Evolutionary conservation across 2,329 filamentous ascomycete species (phyloP).

Genomic region (Fusarium pilosicola): DNA sequence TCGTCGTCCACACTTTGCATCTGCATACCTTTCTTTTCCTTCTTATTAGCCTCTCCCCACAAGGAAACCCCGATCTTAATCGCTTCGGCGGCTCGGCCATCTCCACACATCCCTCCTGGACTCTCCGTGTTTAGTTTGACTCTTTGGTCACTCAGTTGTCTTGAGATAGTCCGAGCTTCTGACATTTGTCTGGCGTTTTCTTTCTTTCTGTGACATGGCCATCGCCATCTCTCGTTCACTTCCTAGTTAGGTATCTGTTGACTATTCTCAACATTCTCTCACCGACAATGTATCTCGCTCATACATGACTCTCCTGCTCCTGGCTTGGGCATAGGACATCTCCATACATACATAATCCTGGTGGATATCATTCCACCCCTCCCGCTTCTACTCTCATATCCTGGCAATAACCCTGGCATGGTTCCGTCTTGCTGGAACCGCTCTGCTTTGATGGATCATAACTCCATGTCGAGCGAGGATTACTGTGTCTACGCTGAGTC

Average conservation of each 20-base stretch:
- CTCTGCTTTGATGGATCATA: constrained; percentile 25
- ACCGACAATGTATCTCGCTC: not conserved
- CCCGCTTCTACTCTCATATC: constrained; percentile 21
- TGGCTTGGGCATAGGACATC: constrained; percentile 2
- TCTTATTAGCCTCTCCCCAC: constrained; percentile 24
- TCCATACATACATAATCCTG: constrained; percentile 32
- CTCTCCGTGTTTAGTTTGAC: constrained; percentile 3
- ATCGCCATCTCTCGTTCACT: constrained; percentile 2
- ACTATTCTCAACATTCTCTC: not conserved
- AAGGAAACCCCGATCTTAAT: constrained; percentile 33
- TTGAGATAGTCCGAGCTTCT: constrained; percentile 21
- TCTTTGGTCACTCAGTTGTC: constrained; percentile 19
- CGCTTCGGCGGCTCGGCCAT: constrained; percentile 19
- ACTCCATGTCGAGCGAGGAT: constrained; percentile 33
- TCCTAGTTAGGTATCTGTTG: not conserved
- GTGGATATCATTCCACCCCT: constrained; percentile 29
- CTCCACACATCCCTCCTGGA: constrained; percentile 28
- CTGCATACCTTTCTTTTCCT: constrained; percentile 8
- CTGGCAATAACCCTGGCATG: constrained; percentile 32
- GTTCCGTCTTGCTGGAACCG: constrained; percentile 39
- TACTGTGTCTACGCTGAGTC: constrained; percentile 21
- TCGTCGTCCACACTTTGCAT: constrained; percentile 33
- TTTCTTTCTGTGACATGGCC: constrained; percentile 15
- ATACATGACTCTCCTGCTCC: constrained; percentile 10
- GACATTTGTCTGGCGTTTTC: constrained; percentile 3